These are phyloP conservation scores for Myrica gale DNA, from an alignment of 306 rosid genomes.

Conservation along the genomic window DNA sequence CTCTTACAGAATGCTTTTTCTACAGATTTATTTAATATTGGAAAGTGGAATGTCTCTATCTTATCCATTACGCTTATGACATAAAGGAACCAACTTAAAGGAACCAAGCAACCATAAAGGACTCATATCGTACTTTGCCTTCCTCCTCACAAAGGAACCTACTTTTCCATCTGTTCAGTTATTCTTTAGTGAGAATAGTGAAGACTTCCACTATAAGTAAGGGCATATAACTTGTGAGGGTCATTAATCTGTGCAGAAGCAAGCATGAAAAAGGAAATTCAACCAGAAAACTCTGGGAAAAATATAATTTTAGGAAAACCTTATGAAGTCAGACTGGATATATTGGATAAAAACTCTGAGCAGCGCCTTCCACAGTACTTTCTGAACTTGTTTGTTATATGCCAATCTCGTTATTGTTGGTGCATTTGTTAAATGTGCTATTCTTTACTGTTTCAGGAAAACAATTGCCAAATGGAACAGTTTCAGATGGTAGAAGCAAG, in stretches of 20 bases:
- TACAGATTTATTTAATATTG: neutral
- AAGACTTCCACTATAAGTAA: neutral
- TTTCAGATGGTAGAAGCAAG: conserved; percentile 59
- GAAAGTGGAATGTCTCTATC: neutral
- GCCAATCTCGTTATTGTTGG: conserved; percentile 1
- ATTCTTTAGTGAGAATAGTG: neutral
- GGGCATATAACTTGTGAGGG: neutral
- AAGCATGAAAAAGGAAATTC: neutral
- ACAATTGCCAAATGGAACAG: conserved; percentile 55
- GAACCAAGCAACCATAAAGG: too few species aligned
- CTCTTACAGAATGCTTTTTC: neutral
- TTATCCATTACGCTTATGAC: too few species aligned
- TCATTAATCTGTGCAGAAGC: neutral
- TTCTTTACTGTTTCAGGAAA: conserved; percentile 40
- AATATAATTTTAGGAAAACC: neutral
- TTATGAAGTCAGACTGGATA: neutral
- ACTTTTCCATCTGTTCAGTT: neutral
- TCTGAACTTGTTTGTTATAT: neutral
- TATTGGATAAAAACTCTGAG: too few species aligned
- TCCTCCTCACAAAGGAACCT: neutral
- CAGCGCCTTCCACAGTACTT: neutral
- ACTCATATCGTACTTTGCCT: neutral
- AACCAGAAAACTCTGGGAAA: neutral
- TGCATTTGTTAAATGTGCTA: neutral
- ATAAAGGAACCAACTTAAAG: neutral